Percentiles rank a stretch among this genome's conserved stretches.
Conservation (phyloP, 345 rosid species). For the Aurinia saxatilis region DNA sequence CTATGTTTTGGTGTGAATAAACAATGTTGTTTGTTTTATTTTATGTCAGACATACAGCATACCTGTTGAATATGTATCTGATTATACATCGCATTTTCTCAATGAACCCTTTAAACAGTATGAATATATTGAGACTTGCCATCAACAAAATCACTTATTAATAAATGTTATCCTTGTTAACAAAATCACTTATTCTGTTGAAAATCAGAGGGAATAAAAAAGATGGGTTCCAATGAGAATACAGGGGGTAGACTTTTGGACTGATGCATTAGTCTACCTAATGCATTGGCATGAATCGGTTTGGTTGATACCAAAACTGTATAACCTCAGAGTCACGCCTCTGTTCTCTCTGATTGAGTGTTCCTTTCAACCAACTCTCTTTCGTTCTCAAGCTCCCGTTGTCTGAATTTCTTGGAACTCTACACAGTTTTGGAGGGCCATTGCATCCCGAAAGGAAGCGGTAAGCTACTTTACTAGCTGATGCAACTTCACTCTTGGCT, state of each 20-base stretch:
- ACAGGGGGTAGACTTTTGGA: too few relatives aligned
- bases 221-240: not conserved
- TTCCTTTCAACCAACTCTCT: constrained; percentile 60
- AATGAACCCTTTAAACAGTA: not conserved
- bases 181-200: constrained; percentile 22
- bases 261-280: too few relatives aligned
- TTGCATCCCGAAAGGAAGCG: constrained; percentile 44
- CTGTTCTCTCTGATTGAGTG: constrained; percentile 24
- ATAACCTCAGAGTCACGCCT: not conserved
- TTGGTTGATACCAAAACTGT: not conserved
- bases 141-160: not conserved
- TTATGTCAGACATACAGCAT: not conserved
- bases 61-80: not conserved
- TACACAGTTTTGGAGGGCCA: not conserved
- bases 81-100: not conserved
- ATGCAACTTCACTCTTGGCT: constrained; percentile 88
- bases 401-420: constrained; percentile 35
- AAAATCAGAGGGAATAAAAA: too few relatives aligned
- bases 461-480: constrained; percentile 96
- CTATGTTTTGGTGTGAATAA: not conserved
- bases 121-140: not conserved
- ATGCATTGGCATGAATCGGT: too few relatives aligned
- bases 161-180: not conserved
- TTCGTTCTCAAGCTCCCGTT: constrained; percentile 49
- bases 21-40: not conserved